Evolutionary conservation across 1,139 yeast genomes (phyloP), one percentile per base, ranked within the genome.

Genomic region (Candida sp.): DNA sequence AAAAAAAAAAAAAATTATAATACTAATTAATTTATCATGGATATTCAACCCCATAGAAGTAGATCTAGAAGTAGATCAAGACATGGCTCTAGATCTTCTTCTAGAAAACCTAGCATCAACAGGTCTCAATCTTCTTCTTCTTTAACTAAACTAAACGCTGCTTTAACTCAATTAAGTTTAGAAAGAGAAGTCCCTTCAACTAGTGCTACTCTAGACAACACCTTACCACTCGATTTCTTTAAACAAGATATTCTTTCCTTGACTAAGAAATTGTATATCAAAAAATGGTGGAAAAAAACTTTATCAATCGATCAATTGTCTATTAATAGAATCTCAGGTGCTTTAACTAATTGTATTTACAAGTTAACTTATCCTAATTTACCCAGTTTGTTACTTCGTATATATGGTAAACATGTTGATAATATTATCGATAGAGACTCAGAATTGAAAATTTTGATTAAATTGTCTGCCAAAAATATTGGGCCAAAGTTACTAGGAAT

Each of bases 401-500:
- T 93, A 8, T 93, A 90, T 56, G 99, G 99, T n/a, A 87, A 87
- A 37, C 89, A 90, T 57, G 95, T 84, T 4, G 96, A 83, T 44
- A 79, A 85, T 42, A 81, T 93, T 47, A 90, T 93, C 52, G 97
- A 95, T 63, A 73, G 99, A 54, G 87, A 87, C 25, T 73, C 76
- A 49, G 99, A 93, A 63, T 75, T 93, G 51, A 75, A 77, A 41
- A 79, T 86, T 2, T 71, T 93, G 46, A 80, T 82, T 27, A 81
- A 95, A 56, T 74, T 93, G 45, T 84, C 95, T 1, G 72, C 74
- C 41, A 83, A 84, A 53, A 80, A 82, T 46, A 93, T 93, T 52
- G 99, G 99, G 0, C 97, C 99, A 1, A 78, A 84, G 49, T 66
- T 93, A 44, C 73, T 88, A 56, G 99, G 99, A 1, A 88, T 93